A percentile compares a stretch with the other conserved stretches of the same genome.
Evolutionary conservation across 1,139 yeast species (phyloP).

Genomic region (Scheffersomyces insectosa): DNA sequence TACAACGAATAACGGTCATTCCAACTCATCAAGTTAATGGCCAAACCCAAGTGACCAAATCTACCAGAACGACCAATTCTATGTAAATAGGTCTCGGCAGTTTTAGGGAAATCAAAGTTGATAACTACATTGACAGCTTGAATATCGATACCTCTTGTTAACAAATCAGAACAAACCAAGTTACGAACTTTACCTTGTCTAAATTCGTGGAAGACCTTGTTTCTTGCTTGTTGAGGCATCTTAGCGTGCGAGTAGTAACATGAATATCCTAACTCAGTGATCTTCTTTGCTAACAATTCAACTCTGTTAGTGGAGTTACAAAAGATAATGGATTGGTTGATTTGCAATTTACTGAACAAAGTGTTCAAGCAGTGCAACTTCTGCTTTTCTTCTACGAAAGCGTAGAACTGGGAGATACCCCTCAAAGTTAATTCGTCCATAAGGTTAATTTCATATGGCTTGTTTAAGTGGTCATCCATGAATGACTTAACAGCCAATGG

Average conservation of each 20-base stretch:
- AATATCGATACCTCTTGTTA: constrained; percentile 98
- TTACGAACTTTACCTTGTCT: constrained; percentile 98
- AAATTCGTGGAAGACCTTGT: constrained; percentile 96
- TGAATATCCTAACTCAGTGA: constrained; percentile 94
- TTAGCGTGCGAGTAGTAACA: constrained; percentile 97
- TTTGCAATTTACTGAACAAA: constrained; percentile 87
- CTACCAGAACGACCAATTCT: constrained; percentile 99
- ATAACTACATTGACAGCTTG: constrained; percentile 98
- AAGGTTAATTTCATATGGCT: constrained; percentile 92
- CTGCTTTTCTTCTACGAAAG: constrained; percentile 95
- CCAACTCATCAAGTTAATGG: constrained; percentile 96
- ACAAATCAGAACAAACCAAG: constrained; percentile 91
- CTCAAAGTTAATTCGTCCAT: constrained; percentile 97
- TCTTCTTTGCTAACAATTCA: constrained; percentile 90
- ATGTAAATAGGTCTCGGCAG: constrained; percentile 95
- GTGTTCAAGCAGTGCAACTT: constrained; percentile 95
- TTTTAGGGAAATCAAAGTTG: constrained; percentile 97
- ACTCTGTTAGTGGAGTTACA: constrained; percentile 97
- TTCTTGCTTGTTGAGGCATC: constrained; percentile 97
- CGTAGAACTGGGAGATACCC: constrained; percentile 96
- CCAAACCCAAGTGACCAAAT: constrained; percentile 97
- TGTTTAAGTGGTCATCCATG: constrained; percentile 86
- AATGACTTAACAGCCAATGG: constrained; percentile 91
- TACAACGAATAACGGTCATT: constrained; percentile 91
- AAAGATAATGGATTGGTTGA: constrained; percentile 93